Conservation (phyloP, 23 red algal genomes). For the Gracilaria vermiculophylla region DNA sequence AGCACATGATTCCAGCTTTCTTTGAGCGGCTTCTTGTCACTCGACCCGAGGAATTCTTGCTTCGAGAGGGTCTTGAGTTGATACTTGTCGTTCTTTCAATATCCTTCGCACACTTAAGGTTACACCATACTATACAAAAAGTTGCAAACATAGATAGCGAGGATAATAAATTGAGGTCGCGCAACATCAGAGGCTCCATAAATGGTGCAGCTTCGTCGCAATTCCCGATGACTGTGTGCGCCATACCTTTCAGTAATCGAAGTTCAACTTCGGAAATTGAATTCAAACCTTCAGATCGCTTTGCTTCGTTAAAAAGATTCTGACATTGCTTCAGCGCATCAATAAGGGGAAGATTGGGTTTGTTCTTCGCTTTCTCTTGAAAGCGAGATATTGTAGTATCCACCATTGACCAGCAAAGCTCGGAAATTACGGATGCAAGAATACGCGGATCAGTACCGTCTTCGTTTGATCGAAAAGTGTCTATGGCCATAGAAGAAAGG, state of each 20-base stretch:
- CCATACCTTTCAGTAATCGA: constrained; percentile 1
- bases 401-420: constrained; percentile 20
- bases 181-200: background rate
- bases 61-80: background rate
- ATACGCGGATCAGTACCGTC: background rate
- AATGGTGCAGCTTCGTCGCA: background rate
- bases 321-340: background rate
- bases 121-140: background rate
- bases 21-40: constrained; percentile 1
- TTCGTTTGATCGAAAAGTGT: background rate
- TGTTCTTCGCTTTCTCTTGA: background rate
- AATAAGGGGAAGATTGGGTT: background rate
- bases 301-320: background rate
- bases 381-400: background rate
- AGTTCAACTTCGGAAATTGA: constrained; percentile 3
- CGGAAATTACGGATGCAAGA: background rate
- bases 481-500: background rate
- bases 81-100: background rate
- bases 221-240: background rate
- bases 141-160: background rate
- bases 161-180: background rate
- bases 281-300: background rate
- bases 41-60: background rate
- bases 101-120: background rate
- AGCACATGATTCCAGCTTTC: background rate